Conservation (phyloP, 805 yeast genomes). For the Candida endomychidarum region DNA sequence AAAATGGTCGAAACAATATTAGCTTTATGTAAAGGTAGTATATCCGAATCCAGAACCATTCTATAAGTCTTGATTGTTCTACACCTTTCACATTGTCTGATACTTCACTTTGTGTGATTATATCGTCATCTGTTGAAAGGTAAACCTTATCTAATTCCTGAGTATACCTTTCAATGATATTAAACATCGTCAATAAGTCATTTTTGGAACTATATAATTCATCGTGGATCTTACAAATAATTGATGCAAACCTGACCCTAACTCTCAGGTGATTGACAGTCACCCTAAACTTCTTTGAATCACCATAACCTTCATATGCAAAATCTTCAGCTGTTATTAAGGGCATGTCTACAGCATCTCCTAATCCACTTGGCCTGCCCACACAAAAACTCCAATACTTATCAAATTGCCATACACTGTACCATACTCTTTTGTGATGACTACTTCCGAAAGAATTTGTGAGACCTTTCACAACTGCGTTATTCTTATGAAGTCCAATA, state of each 20-base stretch:
- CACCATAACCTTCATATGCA: conserved; percentile 16
- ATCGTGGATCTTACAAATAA: conserved; percentile 18
- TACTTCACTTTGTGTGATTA: conserved; percentile 10
- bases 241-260: conserved; percentile 17
- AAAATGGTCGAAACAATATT: conserved; percentile 21
- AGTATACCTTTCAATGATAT: conserved; percentile 18
- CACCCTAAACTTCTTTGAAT: conserved; percentile 14
- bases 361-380: conserved; percentile 20
- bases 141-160: conserved; percentile 18
- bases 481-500: conserved; percentile 19
- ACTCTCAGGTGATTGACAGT: conserved; percentile 21
- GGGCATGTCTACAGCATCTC: conserved; percentile 15
- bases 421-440: conserved; percentile 21
- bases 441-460: conserved; percentile 12
- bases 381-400: conserved; percentile 25
- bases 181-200: conserved; percentile 18
- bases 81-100: conserved; percentile 5
- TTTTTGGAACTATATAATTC: conserved; percentile 20
- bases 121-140: conserved; percentile 15
- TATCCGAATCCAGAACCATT: conserved; percentile 26
- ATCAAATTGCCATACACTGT: conserved; percentile 22
- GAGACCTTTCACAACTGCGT: not conserved
- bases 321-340: conserved; percentile 9
- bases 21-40: conserved; percentile 23
- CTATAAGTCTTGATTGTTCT: conserved; percentile 9